phyloP scores from a whole-genome alignment of 108 stramenopile genomes.

The Conticribra guillardii region DNA sequence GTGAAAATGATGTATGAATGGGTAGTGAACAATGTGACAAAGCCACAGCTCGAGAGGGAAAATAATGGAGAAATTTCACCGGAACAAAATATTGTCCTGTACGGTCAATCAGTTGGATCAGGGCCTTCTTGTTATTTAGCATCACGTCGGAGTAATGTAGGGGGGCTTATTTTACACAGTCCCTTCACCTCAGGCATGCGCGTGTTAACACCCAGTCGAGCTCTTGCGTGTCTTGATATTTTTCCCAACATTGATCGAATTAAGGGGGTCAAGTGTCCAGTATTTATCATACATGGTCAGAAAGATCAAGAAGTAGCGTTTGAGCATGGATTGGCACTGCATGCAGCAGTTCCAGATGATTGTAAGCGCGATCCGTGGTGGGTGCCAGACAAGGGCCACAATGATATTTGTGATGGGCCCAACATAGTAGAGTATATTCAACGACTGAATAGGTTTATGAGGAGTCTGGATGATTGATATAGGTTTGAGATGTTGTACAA shows the following conservation, averaged over 20 bases:
- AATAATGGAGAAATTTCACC: neutral
- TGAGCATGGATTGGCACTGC: conserved; percentile 76
- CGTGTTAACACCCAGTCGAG: conserved; percentile 78
- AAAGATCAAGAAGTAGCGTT: conserved; percentile 84
- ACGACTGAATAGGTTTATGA: conserved; percentile 63
- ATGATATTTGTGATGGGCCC: conserved; percentile 85
- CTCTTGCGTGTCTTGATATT: conserved; percentile 83
- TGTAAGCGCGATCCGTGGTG: conserved; percentile 85
- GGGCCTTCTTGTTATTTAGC: conserved; percentile 86
- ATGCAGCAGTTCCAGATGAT: conserved; percentile 70
- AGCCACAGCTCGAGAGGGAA: conserved; percentile 2
- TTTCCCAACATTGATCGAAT: conserved; percentile 91
- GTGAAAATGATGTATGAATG: conserved; percentile 84
- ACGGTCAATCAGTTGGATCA: conserved; percentile 90
- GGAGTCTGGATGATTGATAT: conserved; percentile 49
- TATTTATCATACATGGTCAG: conserved; percentile 86
- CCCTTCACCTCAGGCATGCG: conserved; percentile 91
- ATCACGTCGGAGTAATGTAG: conserved; percentile 56
- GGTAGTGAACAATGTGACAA: conserved; percentile 41
- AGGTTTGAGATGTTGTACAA: no score
- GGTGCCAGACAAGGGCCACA: conserved; percentile 88
- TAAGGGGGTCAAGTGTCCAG: conserved; percentile 74
- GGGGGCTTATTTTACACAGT: conserved; percentile 82
- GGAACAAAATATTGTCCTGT: conserved; percentile 76
- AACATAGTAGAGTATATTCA: conserved; percentile 75